phyloP scores from a whole-genome alignment of 1,284 basidiomycete genomes.

The Microbotryum violaceum region DNA sequence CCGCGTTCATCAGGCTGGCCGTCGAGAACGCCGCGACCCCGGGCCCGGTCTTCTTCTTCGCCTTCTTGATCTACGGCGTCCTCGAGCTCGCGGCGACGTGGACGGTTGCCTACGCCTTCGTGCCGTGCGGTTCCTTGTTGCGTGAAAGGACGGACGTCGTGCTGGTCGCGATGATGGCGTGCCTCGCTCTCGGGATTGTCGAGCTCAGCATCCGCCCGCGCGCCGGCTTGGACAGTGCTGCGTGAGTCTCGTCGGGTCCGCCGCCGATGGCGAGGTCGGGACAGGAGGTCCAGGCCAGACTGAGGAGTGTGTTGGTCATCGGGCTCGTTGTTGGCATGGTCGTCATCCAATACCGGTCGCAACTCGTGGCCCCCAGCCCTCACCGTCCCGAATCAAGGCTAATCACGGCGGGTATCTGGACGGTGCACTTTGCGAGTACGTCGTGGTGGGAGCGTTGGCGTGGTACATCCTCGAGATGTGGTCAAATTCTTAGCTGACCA shows the following conservation, averaged over 20 bases:
- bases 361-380: slow-evolving; percentile 47
- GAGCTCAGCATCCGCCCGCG: slow-evolving; percentile 39
- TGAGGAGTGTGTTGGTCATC: slow-evolving; percentile 10
- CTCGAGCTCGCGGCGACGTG: slow-evolving; percentile 65
- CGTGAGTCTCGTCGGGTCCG: not conserved
- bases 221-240: not conserved
- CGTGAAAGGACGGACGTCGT: slow-evolving; percentile 70
- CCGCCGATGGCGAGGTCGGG: too few relatives aligned
- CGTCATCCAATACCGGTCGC: slow-evolving; percentile 3
- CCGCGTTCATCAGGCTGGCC: slow-evolving; percentile 48
- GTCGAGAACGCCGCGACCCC: slow-evolving; percentile 31
- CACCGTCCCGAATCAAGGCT: slow-evolving; percentile 60
- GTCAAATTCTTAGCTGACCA: not conserved
- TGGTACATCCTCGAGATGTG: slow-evolving; percentile 1
- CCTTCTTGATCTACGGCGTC: slow-evolving; percentile 58
- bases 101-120: slow-evolving; percentile 90
- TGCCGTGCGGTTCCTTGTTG: slow-evolving; percentile 64
- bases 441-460: too few relatives aligned
- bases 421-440: slow-evolving; percentile 60
- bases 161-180: slow-evolving; percentile 34
- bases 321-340: slow-evolving; percentile 27
- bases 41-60: slow-evolving; percentile 50
- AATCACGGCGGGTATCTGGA: slow-evolving; percentile 86
- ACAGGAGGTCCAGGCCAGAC: too few relatives aligned
- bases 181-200: slow-evolving; percentile 40